Percentiles rank a stretch among this genome's conserved stretches.
Conservation (phyloP, 148 eudicot species). For the Linanthus parryae region DNA sequence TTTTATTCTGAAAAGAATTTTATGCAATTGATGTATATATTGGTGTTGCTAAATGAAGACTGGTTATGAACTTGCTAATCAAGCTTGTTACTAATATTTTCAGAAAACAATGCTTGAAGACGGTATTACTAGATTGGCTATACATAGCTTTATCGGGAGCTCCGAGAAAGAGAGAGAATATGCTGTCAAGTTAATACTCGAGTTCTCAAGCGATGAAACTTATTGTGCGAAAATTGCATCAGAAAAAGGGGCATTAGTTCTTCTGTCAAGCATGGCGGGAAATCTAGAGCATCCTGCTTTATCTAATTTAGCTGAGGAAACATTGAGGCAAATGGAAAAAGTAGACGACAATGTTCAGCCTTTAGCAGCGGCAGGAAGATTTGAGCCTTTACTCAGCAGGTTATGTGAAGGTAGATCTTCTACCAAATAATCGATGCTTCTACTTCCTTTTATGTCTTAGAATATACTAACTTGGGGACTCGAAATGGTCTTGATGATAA, state of each 20-base stretch:
- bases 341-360: constrained; percentile 48
- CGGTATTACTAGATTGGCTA: constrained; percentile 53
- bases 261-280: constrained; percentile 59
- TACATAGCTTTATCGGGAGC: constrained; percentile 49
- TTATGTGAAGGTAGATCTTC: constrained; percentile 42
- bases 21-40: too few species aligned
- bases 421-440: neutral
- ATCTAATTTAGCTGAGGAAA: constrained; percentile 52
- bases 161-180: constrained; percentile 49
- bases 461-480: neutral
- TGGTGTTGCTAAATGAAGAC: too few species aligned
- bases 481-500: neutral
- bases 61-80: neutral
- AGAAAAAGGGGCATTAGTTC: constrained; percentile 63
- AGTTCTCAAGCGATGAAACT: constrained; percentile 39
- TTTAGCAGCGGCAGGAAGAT: constrained; percentile 62
- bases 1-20: too few species aligned
- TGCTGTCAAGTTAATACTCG: constrained; percentile 54
- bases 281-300: constrained; percentile 50
- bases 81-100: constrained; percentile 4
- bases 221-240: constrained; percentile 52
- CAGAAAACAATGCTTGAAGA: constrained; percentile 50
- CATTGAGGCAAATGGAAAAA: constrained; percentile 38
- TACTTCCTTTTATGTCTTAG: neutral
- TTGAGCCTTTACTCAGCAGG: constrained; percentile 48